phyloP scores from a whole-genome alignment of 2,329 filamentous ascomycete genomes.

The Aspergillus alliaceus region DNA sequence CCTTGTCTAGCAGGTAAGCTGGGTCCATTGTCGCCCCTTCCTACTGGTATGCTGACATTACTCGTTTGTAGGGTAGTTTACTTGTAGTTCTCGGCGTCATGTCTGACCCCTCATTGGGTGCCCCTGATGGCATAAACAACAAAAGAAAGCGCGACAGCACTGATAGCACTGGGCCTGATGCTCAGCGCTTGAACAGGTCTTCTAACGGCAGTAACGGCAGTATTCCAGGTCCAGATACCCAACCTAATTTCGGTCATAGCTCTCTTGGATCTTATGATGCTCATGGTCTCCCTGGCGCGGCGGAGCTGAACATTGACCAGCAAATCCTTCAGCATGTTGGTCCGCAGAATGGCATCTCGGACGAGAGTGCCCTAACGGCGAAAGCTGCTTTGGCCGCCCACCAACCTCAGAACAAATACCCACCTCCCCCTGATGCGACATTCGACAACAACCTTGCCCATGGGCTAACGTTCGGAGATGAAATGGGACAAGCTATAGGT shows the following conservation, averaged over 20 bases:
- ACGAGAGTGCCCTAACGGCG: constrained; percentile 48
- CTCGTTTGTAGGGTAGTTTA: constrained; percentile 1
- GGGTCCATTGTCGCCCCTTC: background rate
- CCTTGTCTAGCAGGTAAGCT: background rate
- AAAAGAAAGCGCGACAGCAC: constrained; percentile 45
- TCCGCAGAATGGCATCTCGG: constrained; percentile 54
- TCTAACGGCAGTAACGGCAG: constrained; percentile 42
- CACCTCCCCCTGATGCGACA: constrained; percentile 40
- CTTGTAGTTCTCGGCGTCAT: constrained; percentile 21
- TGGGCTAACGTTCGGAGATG: constrained; percentile 39
- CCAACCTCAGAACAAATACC: constrained; percentile 45
- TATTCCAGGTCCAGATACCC: constrained; percentile 32
- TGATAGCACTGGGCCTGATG: constrained; percentile 40
- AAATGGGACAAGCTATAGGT: constrained; percentile 41
- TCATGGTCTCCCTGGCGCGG: constrained; percentile 37
- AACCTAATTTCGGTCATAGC: constrained; percentile 36
- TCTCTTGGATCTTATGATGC: constrained; percentile 36
- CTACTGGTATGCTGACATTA: constrained; percentile 4
- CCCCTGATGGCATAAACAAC: constrained; percentile 33
- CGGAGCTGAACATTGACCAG: constrained; percentile 45
- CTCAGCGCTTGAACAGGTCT: constrained; percentile 42
- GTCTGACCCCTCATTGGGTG: constrained; percentile 40
- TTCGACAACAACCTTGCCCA: constrained; percentile 41
- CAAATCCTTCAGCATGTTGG: constrained; percentile 51
- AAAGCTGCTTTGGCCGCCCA: constrained; percentile 49